Evolutionary conservation across 2,329 filamentous ascomycete genomes (phyloP).

Genomic region (Colletotrichum ledebouriae): DNA sequence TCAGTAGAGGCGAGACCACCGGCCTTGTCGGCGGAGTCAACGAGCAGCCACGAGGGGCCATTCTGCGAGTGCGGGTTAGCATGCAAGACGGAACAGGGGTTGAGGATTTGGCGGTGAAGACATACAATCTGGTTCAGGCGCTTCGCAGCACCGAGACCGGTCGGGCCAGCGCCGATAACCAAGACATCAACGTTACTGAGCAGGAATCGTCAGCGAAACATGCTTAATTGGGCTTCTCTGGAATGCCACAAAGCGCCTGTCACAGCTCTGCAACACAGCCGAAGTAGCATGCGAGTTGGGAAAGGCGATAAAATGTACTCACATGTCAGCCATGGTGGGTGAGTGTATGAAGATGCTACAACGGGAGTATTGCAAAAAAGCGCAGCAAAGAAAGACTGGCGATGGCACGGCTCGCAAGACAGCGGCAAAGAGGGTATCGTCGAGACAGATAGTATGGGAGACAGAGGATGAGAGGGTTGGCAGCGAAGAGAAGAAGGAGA

Average conservation of each 20-base stretch:
- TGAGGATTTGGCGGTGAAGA: conserved; percentile 50
- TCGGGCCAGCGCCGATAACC: conserved; percentile 97
- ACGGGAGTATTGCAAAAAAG: conserved; percentile 2
- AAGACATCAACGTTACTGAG: conserved; percentile 92
- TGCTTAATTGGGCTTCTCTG: not conserved
- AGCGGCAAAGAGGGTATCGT: not conserved
- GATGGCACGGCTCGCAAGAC: conserved; percentile 13
- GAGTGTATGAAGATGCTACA: conserved; percentile 25
- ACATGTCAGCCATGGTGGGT: conserved; percentile 49
- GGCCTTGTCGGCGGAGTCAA: conserved; percentile 91
- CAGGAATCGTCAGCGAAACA: conserved; percentile 32
- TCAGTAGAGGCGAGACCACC: conserved; percentile 97
- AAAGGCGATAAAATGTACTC: conserved; percentile 31
- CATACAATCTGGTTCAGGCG: conserved; percentile 95
- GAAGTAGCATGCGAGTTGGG: not conserved
- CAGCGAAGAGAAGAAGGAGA: conserved; percentile 17
- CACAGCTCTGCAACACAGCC: not conserved
- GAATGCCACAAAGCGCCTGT: not conserved
- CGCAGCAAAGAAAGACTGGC: conserved; percentile 17
- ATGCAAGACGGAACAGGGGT: conserved; percentile 19
- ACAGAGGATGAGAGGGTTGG: conserved; percentile 17
- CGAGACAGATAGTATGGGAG: not conserved
- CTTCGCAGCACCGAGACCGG: conserved; percentile 97
- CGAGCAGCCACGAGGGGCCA: conserved; percentile 93
- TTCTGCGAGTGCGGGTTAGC: conserved; percentile 67